phyloP scores from a whole-genome alignment of 306 rosid genomes.

The Cyclanthera cordifolia region DNA sequence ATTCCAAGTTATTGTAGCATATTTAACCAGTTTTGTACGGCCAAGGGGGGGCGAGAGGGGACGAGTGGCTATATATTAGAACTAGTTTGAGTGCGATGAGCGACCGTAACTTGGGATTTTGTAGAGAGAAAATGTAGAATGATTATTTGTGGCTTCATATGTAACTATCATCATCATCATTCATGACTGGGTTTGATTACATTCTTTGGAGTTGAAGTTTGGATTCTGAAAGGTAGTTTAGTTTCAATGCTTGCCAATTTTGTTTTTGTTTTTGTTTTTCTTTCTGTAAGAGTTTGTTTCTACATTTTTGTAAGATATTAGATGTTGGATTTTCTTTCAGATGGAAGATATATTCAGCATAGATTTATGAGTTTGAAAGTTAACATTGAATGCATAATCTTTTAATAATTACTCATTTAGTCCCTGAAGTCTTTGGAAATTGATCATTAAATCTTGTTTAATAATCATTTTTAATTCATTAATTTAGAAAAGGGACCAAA shows the following conservation, averaged over 20 bases:
- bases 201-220: slow-evolving; percentile 7
- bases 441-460: too few species aligned
- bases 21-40: slow-evolving; percentile 9
- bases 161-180: slow-evolving; percentile 1
- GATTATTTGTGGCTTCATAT: slow-evolving; percentile 8
- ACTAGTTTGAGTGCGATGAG: neutral
- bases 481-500: too few species aligned
- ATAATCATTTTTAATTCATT: too few species aligned
- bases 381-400: too few species aligned
- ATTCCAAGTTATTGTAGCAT: slow-evolving; percentile 10
- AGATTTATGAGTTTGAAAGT: neutral
- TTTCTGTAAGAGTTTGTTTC: neutral
- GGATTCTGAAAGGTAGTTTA: neutral
- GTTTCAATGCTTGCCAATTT: neutral
- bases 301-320: neutral
- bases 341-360: neutral
- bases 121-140: neutral
- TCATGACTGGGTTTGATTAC: slow-evolving; percentile 1
- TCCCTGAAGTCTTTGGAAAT: too few species aligned
- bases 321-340: neutral
- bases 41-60: slow-evolving; percentile 5
- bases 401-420: too few species aligned
- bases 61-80: neutral
- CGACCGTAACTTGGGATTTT: neutral
- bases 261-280: neutral